Conservation (phyloP, 2,329 filamentous ascomycete species). For the Arthrobotrys musiformis region DNA sequence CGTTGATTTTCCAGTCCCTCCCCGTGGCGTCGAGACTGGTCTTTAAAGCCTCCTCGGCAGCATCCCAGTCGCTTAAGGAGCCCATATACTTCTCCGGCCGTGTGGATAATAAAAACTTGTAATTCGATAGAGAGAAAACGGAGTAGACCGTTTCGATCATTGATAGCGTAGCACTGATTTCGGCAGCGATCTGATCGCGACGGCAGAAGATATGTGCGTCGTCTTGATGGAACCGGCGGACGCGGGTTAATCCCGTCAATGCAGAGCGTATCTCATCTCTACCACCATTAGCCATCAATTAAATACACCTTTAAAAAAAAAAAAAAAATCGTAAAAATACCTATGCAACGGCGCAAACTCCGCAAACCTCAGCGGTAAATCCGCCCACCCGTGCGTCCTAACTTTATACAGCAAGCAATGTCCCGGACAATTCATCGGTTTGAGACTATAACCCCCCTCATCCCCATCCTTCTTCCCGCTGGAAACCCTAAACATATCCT, state of each 20-base stretch:
- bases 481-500: slow-evolving; percentile 89
- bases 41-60: slow-evolving; percentile 75
- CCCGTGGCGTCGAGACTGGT: slow-evolving; percentile 73
- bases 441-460: slow-evolving; percentile 81
- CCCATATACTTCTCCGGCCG: slow-evolving; percentile 80
- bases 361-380: slow-evolving; percentile 83
- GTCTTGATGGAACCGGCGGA: slow-evolving; percentile 88
- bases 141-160: slow-evolving; percentile 79
- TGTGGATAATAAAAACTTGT: slow-evolving; percentile 81
- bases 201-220: slow-evolving; percentile 92
- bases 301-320: too few relatives aligned
- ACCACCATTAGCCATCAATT: too few relatives aligned
- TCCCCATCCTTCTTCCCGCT: slow-evolving; percentile 66
- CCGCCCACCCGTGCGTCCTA: slow-evolving; percentile 77
- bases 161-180: slow-evolving; percentile 78
- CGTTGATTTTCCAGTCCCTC: slow-evolving; percentile 77
- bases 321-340: slow-evolving; percentile 40
- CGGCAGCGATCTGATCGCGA: slow-evolving; percentile 76
- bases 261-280: slow-evolving; percentile 86
- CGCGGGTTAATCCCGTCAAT: slow-evolving; percentile 81
- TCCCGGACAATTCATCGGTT: slow-evolving; percentile 93
- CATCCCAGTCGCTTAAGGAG: slow-evolving; percentile 71
- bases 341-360: slow-evolving; percentile 70
- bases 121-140: slow-evolving; percentile 76
- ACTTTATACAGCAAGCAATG: slow-evolving; percentile 86